Evolutionary conservation across 805 yeast species (phyloP).

Genomic region (Suhomyces sp.): DNA sequence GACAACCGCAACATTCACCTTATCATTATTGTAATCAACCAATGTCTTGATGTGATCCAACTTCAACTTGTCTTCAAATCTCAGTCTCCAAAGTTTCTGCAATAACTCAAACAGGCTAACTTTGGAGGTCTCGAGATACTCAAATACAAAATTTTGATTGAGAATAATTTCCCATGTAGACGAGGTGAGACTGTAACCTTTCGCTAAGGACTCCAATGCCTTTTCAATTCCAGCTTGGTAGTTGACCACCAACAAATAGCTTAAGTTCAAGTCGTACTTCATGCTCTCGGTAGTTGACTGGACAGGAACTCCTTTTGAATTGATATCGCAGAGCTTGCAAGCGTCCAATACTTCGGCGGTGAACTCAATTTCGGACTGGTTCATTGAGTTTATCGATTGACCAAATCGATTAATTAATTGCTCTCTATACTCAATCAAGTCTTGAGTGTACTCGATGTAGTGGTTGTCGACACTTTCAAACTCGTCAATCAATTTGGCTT

Average conservation of each 20-base stretch:
- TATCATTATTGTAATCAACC: constrained; percentile 22
- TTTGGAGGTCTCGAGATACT: constrained; percentile 16
- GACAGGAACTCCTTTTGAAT: background rate
- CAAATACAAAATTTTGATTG: constrained; percentile 25
- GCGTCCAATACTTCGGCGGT: constrained; percentile 14
- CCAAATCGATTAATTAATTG: constrained; percentile 11
- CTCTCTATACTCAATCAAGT: constrained; percentile 9
- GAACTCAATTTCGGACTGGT: constrained; percentile 1
- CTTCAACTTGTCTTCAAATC: constrained; percentile 9
- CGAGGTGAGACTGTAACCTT: constrained; percentile 30
- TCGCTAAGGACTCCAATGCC: constrained; percentile 26
- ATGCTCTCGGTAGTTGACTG: constrained; percentile 2
- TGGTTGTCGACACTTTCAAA: constrained; percentile 40
- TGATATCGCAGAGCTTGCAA: constrained; percentile 6
- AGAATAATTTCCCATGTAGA: constrained; percentile 32
- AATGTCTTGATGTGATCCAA: constrained; percentile 13
- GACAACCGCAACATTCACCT: constrained; percentile 20
- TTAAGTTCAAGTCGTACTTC: constrained; percentile 23
- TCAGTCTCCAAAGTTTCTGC: constrained; percentile 20
- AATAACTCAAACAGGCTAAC: constrained; percentile 19
- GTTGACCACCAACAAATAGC: constrained; percentile 25
- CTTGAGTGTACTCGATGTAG: constrained; percentile 25
- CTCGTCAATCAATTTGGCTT: constrained; percentile 30
- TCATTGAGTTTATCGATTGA: constrained; percentile 5
- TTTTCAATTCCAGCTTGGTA: constrained; percentile 21